Evolutionary conservation across 768 basidiomycete genomes (phyloP), one percentile per base, ranked within the genome.

Genomic region (Lentinula boryana): DNA sequence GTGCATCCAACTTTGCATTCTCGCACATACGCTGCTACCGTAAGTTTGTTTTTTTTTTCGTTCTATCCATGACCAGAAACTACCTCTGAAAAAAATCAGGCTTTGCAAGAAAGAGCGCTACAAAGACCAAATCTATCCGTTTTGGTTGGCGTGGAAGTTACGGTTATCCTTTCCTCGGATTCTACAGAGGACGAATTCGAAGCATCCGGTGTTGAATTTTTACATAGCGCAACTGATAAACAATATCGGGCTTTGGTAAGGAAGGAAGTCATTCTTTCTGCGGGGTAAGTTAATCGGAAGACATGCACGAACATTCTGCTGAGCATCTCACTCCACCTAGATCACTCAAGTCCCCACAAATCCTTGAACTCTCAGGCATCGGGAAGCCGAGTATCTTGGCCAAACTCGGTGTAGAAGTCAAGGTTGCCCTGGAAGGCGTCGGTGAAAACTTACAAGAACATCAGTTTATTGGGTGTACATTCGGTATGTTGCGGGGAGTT

Each of bases 361-460:
- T 87, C 8, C 77, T 86, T 1, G 81, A 86, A 65, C 70, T 86
- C 2, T 84, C 83, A 5, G 86, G 85, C 23, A 80, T 86, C 58
- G 85, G 85, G 16, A 71, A 76, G 35, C 57, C 62, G 21, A 71
- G 70, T 2, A 62, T 81, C 21, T 70, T 86, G 35, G 64, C 71
- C 27, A 70, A 63, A 5, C 64, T 80, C 16, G 77, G 75, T 2
- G 73, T 87, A 43, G 61, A 69, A 0, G 60, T 71, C 23, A 71
- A 72, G 59, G 49, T 70, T 27, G 36, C 65, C 5, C 63, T 70
- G 1, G 75, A 76, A 5, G 77, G 75, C 9, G 83, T 85, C 12
- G 84, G 84, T 1, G 74, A 76, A 67, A 84, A 84, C 63, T 69
- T 81, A n/a, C 81, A 83, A 63, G 83, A 84, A 60, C 83, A 85